A percentile compares a stretch with the other conserved stretches of the same genome.
These are phyloP conservation scores for Collybia nuda DNA, from an alignment of 768 basidiomycete species.

Conservation along the genomic window DNA sequence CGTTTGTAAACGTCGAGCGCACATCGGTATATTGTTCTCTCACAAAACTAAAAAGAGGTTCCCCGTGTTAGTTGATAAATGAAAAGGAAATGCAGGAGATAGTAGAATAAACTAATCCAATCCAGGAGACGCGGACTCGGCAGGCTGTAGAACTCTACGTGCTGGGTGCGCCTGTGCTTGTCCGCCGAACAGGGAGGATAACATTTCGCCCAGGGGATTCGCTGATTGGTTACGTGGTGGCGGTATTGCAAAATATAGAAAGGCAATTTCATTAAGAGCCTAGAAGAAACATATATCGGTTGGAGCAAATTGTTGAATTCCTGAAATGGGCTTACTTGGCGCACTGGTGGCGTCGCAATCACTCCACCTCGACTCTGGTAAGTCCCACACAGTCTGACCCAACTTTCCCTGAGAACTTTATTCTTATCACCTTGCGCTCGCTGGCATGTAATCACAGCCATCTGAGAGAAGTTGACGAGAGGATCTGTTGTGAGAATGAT, in stretches of 20 bases:
- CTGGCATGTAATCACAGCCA: constrained; percentile 88
- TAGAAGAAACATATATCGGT: constrained; percentile 23
- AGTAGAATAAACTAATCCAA: constrained; percentile 35
- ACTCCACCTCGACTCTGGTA: constrained; percentile 75
- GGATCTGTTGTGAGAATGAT: constrained; percentile 74
- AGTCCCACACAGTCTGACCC: constrained; percentile 82
- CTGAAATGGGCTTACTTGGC: constrained; percentile 47
- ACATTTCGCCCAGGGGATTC: constrained; percentile 86
- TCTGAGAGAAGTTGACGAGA: constrained; percentile 85
- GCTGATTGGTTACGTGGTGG: constrained; percentile 67
- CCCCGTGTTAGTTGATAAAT: not conserved
- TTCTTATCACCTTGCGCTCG: constrained; percentile 80
- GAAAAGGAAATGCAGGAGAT: too few species aligned
- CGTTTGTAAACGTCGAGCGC: too few species aligned
- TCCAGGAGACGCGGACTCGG: constrained; percentile 33
- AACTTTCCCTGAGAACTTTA: constrained; percentile 73
- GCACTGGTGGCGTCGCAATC: constrained; percentile 59
- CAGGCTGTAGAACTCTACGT: constrained; percentile 47
- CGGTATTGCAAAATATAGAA: constrained; percentile 85
- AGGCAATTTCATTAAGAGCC: constrained; percentile 68
- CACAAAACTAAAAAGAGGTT: not conserved
- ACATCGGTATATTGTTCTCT: too few species aligned
- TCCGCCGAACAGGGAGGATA: constrained; percentile 88
- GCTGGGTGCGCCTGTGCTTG: constrained; percentile 34
- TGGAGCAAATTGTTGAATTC: not conserved